Evolutionary conservation across 1,284 basidiomycete species (phyloP).

Genomic region (Cryptococcus sp.): DNA sequence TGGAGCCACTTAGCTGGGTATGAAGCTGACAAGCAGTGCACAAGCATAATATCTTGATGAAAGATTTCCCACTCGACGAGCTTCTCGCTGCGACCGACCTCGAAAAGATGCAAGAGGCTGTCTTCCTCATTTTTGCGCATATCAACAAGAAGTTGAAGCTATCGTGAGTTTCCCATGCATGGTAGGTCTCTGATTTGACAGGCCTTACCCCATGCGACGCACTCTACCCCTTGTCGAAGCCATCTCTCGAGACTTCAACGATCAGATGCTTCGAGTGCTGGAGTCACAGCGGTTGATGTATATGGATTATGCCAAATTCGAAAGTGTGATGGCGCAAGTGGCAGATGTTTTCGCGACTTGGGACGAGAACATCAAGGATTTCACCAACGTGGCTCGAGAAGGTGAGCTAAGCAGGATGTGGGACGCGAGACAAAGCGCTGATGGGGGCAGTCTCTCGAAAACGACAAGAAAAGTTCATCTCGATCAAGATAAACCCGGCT

Average conservation of each 20-base stretch:
- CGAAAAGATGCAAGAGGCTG: constrained; percentile 84
- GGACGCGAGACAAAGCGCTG: too few species aligned
- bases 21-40: constrained; percentile 57
- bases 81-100: constrained; percentile 92
- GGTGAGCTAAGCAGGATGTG: too few species aligned
- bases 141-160: constrained; percentile 93
- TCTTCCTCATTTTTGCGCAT: constrained; percentile 83
- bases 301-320: constrained; percentile 89
- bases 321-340: constrained; percentile 70
- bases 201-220: constrained; percentile 88
- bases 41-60: constrained; percentile 98
- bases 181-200: constrained; percentile 7
- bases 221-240: constrained; percentile 95
- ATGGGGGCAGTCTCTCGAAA: constrained; percentile 83
- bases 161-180: constrained; percentile 48
- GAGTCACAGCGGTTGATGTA: constrained; percentile 85
- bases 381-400: constrained; percentile 94
- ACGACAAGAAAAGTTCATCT: constrained; percentile 88
- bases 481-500: constrained; percentile 88
- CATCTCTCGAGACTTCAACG: constrained; percentile 94
- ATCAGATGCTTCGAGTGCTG: constrained; percentile 85
- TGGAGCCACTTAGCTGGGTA: too few species aligned
- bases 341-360: constrained; percentile 84
- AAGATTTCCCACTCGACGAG: constrained; percentile 96
- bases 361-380: constrained; percentile 97